Base-by-base conservation (phyloP, 2,329 filamentous ascomycete genomes). In the Metarhizium guizhouense region DNA sequence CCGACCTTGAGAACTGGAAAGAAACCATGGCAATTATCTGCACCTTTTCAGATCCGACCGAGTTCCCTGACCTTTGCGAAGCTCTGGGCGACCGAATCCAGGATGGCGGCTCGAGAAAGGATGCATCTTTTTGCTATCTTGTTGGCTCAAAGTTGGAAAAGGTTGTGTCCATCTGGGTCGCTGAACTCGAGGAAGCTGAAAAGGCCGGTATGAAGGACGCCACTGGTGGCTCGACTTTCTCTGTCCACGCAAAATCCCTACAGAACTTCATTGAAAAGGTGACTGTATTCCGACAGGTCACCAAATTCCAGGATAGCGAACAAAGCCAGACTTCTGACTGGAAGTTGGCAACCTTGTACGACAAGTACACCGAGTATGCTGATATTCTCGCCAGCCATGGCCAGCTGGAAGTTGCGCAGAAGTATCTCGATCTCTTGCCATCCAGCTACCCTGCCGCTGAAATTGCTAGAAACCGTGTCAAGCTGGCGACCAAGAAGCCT, bases 251-350 rank as follows among this genome's bases (percentile, higher is more conserved):
- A 55, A 85, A 85, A 59, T 87, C 88, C 50, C 76, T 99, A 47
- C 94, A 97, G 71, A 86, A 88, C 61, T 93, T 99, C 67, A 95
- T 99, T 59, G 94, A 99, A 74, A 99, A 99, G 78, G 94, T 99
- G 50, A 95, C 92, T 0, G 83, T 99, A 54, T 99, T 99, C 84
- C 87, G 94, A 54, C 83, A 94, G 62, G 92, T 96, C 47, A 92
- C 91, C 59, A 91, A 93, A 66, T 99, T 96, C 76, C 76, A 88
- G 64, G 94, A 99, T 68, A 72, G 74, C 8, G 91, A 96, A 66
- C 82, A 83, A 60, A 74, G 75, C 50, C 82, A 89, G 62, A 78
- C 82, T 10, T 85, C 85, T 1, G 89, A 86, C 63, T 99, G 93
- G 93, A 96, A 95, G 74, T 83, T 99, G 57, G 81, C 85, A 42